Base-by-base conservation (phyloP, 495 filamentous ascomycete species). In the Penicillium lividum region DNA sequence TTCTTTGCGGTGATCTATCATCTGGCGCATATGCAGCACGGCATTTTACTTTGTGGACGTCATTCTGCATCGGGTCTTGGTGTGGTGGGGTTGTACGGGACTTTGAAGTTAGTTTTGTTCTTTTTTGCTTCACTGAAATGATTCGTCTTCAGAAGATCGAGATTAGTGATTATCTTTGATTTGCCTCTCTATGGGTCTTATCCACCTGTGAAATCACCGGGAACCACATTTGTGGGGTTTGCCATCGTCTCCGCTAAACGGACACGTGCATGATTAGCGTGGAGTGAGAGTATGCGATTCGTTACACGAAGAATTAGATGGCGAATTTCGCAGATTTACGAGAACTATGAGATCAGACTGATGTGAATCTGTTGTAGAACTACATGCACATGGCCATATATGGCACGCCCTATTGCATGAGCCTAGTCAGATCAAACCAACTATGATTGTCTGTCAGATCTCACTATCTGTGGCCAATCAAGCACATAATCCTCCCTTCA, bases 1-100 rank as follows among this genome's bases (percentile, higher is more conserved):
- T 22, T 50, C 16, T 10, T 49, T n/a, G 10, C 50, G 57, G 48
- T 57, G 49, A 52, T 52, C 31, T 27, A 52, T 52, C 49, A 45
- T 56, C 56, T 44, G 11, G 18, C 30, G 16, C 46, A 4, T n/a
- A 36, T 52, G 22, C 52, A 50, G 28, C 9, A 50, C 38, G 1
- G 4, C 15, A 7, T 1, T 16, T 3, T 16, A 54, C 15, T 33
- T 55, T 51, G n/a, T 15, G 33, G 16, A 34, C 61, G 49, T 63
- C 53, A 59, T 54, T 43, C 56, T 56, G 46, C 56, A 56, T 62
- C 47, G 11, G 40, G 51, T 11, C 1, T 36, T 9, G 49, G 30
- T 36, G 33, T 52, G 49, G n/a, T 36, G 30, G 30, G 49, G 16
- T 28, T 33, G 5, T 50, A 5, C 25, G 1, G 47, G 7, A n/a